Evolutionary conservation across 768 basidiomycete species (phyloP), one percentile per base, ranked within the genome.

Genomic region (Filobasidium wieringae): DNA sequence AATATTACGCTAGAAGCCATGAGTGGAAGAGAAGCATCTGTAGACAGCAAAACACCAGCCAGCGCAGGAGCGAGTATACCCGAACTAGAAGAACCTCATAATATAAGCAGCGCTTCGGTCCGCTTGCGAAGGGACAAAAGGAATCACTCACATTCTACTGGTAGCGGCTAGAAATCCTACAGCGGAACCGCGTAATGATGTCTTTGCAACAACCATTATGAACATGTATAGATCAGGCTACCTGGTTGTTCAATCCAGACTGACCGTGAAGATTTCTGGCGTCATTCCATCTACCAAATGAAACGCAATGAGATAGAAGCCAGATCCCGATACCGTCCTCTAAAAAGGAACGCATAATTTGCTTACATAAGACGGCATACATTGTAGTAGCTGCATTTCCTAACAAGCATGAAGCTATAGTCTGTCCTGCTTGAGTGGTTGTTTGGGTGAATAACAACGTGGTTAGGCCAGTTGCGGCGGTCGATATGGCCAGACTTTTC

Each of bases 281-380:
- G 72, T 73, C 68, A 73, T 71, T 0, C 72, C 72, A 34, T 73
- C 72, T 73, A 50, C 2, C 19, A 33, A 52, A 45, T 7, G 53
- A 33, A 54, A 34, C 5, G 47, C 41, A n/a, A n/a, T n/a, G n/a
- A n/a, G n/a, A n/a, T n/a, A n/a, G n/a, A n/a, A n/a, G n/a, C n/a
- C n/a, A n/a, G n/a, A n/a, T n/a, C n/a, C n/a, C n/a, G 22, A 55
- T n/a, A 9, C 5, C 9, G 49, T 52, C 32, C 31, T 11, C 12
- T 39, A 4, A 54, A 50, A 33, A 15, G 11, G 29, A 11, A 39
- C 2, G 9, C 17, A 26, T 14, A 24, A 12, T 29, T 36, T 14
- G 68, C 72, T 64, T 40, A 71, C 72, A 73, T 8, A 73, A 55
- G 4, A 73, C 69, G 24, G 72, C 72, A 57, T 73, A 73, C 72